Evolutionary conservation across 805 yeast genomes (phyloP).

Genomic region (Clavispora fructus): DNA sequence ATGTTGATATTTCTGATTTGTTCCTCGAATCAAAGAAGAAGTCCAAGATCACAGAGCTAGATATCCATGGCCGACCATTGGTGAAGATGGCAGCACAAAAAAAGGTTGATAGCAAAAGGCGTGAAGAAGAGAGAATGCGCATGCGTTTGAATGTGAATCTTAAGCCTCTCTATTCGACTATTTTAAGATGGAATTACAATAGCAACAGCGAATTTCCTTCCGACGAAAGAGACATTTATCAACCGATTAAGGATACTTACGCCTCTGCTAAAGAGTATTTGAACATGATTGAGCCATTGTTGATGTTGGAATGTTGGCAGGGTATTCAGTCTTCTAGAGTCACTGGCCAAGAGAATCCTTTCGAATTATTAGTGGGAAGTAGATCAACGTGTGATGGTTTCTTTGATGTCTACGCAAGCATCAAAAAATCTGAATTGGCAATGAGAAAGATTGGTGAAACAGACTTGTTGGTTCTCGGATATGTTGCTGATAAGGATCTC

Average conservation of each 20-base stretch:
- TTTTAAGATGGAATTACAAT: constrained; percentile 75
- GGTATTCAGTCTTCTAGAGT: constrained; percentile 70
- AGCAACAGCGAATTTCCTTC: constrained; percentile 54
- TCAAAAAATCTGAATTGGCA: constrained; percentile 46
- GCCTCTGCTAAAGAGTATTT: constrained; percentile 59
- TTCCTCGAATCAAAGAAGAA: constrained; percentile 34
- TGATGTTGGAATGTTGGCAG: constrained; percentile 92
- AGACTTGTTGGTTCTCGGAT: constrained; percentile 63
- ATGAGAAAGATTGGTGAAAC: constrained; percentile 63
- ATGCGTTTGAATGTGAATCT: constrained; percentile 71
- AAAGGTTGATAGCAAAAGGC: constrained; percentile 32
- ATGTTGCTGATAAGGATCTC: constrained; percentile 20
- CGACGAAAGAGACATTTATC: constrained; percentile 38
- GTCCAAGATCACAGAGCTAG: constrained; percentile 37
- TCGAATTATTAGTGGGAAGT: constrained; percentile 67
- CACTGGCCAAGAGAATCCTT: constrained; percentile 55
- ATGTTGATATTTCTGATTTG: constrained; percentile 36
- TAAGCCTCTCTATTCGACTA: constrained; percentile 63
- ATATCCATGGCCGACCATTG: constrained; percentile 39
- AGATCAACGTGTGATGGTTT: constrained; percentile 81
- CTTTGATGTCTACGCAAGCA: constrained; percentile 77
- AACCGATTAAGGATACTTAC: constrained; percentile 53
- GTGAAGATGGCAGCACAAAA: constrained; percentile 18
- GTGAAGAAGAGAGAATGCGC: constrained; percentile 74
- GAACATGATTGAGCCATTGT: constrained; percentile 67